Base-by-base conservation (phyloP, 495 filamentous ascomycete genomes). In the Hypoxylon trugodes region DNA sequence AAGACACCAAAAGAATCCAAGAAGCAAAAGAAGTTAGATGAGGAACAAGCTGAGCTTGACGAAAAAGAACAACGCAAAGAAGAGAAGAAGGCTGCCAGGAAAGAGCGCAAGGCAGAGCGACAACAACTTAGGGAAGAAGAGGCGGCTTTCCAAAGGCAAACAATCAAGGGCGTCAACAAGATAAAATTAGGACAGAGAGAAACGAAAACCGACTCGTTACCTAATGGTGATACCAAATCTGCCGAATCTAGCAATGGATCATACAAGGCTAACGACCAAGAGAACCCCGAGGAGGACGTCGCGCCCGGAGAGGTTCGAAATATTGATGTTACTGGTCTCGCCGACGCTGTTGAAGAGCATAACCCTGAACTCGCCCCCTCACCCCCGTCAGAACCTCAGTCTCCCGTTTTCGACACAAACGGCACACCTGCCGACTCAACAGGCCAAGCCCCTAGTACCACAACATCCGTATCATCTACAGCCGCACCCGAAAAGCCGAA, bases 401-500 rank as follows among this genome's bases (percentile, higher is more conserved):
- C 90, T 4, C 85, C 89, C 8, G 76, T 73, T 13, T 90, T 90
- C 68, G 88, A 93, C 67, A 77, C 79, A 60, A 80, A 82, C 26
- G 79, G 80, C 43, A 73, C 72, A 53, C 78, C 74, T 22, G 67
- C 62, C 47, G 73, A 74, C 48, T 67, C 69, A 26, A 65, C 59
- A 22, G 71, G 65, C 68, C 73, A 83, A 75, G 62, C 74, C 66
- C 59, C 86, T 53, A 90, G 89, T 42, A 82, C 82, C 60, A 87
- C 83, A 47, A 91, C 90, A 33, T 91, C 90, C 13, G 84, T 89
- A 63, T 91, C 89, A 24, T 91, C 89, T 13, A 80, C 89, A 45
- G 74, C 86, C 6, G 82, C 88, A 22, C 10, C 84, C 85, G 78
- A 81, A 33, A 83, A 80, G 61, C 79, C 81, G 0, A 81, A 81